Conservation (phyloP, 202 grass and related monocot genomes). For the Tripidium arundinaceum region DNA sequence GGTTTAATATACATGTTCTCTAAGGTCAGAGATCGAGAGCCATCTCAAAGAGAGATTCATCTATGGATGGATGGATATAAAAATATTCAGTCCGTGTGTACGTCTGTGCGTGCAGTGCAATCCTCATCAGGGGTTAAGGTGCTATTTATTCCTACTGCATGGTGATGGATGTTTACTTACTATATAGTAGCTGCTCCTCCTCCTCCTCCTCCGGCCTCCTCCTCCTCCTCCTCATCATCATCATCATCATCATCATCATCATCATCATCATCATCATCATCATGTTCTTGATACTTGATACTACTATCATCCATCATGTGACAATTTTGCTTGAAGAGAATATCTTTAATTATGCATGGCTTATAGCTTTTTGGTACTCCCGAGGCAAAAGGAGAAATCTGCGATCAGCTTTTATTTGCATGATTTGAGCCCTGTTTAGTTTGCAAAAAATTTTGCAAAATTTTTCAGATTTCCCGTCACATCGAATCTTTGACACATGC, state of each 20-base stretch:
- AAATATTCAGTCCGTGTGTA: background rate
- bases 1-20: background rate
- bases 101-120: background rate
- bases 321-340: background rate
- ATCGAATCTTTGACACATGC: no score
- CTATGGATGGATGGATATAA: no score
- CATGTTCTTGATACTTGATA: background rate
- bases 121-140: background rate
- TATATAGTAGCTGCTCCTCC: no score
- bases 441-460: no score
- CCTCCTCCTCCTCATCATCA: no score
- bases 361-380: conserved; percentile 42
- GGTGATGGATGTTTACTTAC: no score
- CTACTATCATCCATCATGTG: background rate
- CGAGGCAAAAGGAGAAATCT: conserved; percentile 24
- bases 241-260: no score
- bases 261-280: background rate
- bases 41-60: background rate
- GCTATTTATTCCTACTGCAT: background rate
- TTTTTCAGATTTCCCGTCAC: no score
- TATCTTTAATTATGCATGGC: conserved; percentile 5
- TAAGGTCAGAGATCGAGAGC: conserved; percentile 1
- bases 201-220: no score
- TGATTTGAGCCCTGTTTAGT: no score
- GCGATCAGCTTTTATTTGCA: conserved; percentile 14